Conservation (phyloP, 352 stramenopile species). For the Pythium grandisporangium region DNA sequence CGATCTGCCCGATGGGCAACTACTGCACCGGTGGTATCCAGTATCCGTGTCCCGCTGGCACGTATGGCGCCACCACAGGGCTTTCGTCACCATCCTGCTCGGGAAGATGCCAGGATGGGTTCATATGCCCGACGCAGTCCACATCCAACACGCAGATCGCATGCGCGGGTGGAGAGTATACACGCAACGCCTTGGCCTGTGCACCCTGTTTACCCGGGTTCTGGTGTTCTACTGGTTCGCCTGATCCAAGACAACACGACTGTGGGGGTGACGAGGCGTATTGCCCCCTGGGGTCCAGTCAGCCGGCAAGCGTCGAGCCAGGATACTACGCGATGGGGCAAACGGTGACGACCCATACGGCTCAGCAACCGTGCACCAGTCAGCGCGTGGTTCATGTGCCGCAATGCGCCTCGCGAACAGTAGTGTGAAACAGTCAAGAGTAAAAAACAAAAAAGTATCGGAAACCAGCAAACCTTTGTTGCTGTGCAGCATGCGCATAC, state of each 20-base stretch:
- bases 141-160: constrained; percentile 26
- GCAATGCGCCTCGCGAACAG: constrained; percentile 46
- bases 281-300: constrained; percentile 44
- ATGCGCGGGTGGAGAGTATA: constrained; percentile 50
- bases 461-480: too few species aligned
- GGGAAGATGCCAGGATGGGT: constrained; percentile 43
- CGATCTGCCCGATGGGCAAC: constrained; percentile 40
- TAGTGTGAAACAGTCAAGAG: constrained; percentile 24
- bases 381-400: constrained; percentile 35
- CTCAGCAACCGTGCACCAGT: constrained; percentile 23
- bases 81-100: constrained; percentile 33
- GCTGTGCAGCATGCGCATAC: too few species aligned
- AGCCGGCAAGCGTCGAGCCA: constrained; percentile 13
- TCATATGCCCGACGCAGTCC: constrained; percentile 35
- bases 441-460: constrained; percentile 10
- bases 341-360: constrained; percentile 23
- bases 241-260: constrained; percentile 31
- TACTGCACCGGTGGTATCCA: constrained; percentile 46
- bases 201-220: constrained; percentile 41
- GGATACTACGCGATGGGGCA: constrained; percentile 37
- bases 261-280: constrained; percentile 33
- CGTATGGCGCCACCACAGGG: constrained; percentile 33
- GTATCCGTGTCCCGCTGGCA: constrained; percentile 41
- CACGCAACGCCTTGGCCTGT: constrained; percentile 42
- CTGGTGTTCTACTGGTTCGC: constrained; percentile 36